phyloP scores from a whole-genome alignment of 1,139 yeast genomes.

The Suhomyces choctaworum region DNA sequence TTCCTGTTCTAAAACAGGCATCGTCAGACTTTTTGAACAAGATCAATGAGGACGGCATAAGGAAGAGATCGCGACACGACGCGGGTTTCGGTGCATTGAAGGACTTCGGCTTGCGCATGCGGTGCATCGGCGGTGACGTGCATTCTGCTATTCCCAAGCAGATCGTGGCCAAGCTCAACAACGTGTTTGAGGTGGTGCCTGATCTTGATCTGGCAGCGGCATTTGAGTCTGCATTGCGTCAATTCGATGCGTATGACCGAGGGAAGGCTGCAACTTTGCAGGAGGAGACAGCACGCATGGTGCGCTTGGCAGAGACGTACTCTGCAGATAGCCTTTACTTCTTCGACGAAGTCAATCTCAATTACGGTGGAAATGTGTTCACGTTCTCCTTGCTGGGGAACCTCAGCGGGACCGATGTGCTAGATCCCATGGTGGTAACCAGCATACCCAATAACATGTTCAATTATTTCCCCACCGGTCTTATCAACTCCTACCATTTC shows the following conservation, averaged over 20 bases:
- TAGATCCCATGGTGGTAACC: slow-evolving; percentile 17
- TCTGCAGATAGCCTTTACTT: slow-evolving; percentile 12
- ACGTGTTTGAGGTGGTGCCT: slow-evolving; percentile 1
- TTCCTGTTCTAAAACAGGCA: slow-evolving; percentile 1
- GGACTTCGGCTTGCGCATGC: neutral
- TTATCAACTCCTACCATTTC: slow-evolving; percentile 14
- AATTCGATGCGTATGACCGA: slow-evolving; percentile 1
- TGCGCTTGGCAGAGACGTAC: slow-evolving; percentile 1
- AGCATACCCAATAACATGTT: slow-evolving; percentile 10
- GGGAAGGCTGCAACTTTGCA: slow-evolving; percentile 1
- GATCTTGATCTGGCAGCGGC: neutral
- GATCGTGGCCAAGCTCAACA: neutral
- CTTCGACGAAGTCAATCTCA: slow-evolving; percentile 21
- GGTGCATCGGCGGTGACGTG: neutral
- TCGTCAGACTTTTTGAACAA: slow-evolving; percentile 7
- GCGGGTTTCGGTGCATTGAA: neutral
- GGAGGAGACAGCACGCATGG: slow-evolving; percentile 9
- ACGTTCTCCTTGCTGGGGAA: slow-evolving; percentile 17
- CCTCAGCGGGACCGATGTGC: slow-evolving; percentile 13
- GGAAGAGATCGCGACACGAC: slow-evolving; percentile 5
- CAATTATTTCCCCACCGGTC: slow-evolving; percentile 17
- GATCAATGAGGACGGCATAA: slow-evolving; percentile 8
- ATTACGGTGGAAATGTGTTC: slow-evolving; percentile 11
- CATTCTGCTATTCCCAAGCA: neutral
- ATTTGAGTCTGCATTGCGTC: neutral